Evolutionary conservation across 2,329 filamentous ascomycete species (phyloP).

Genomic region (Neodidymelliopsis sp.): DNA sequence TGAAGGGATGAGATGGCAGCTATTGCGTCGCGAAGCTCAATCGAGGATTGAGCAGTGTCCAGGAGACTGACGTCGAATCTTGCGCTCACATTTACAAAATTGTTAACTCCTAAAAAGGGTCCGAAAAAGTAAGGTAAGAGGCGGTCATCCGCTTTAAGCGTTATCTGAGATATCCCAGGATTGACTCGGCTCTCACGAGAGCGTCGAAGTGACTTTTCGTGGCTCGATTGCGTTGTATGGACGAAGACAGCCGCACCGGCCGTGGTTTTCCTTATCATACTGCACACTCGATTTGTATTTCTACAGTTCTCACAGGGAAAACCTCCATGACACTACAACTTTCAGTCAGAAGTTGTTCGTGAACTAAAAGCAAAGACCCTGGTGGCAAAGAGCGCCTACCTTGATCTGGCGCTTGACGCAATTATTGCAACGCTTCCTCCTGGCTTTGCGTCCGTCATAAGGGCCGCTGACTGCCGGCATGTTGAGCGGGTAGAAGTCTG

Average conservation of each 20-base stretch:
- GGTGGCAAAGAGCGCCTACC: too few relatives aligned
- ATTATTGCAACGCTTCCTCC: conserved; percentile 34
- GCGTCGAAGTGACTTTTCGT: neutral
- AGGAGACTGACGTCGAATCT: conserved; percentile 21
- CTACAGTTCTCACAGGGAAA: conserved; percentile 32
- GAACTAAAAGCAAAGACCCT: too few relatives aligned
- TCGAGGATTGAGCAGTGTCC: conserved; percentile 18
- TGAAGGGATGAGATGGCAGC: conserved; percentile 29
- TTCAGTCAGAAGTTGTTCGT: neutral
- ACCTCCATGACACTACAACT: conserved; percentile 32
- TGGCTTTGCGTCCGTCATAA: conserved; percentile 38
- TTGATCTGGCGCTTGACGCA: conserved; percentile 39
- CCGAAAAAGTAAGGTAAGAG: conserved; percentile 33
- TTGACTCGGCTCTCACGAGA: neutral
- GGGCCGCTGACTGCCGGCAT: conserved; percentile 33
- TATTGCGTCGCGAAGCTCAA: conserved; percentile 29
- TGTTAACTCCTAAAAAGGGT: conserved; percentile 34
- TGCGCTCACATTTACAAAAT: conserved; percentile 16
- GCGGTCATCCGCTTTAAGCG: neutral
- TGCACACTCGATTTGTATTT: conserved; percentile 25
- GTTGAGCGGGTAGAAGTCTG: too few relatives aligned
- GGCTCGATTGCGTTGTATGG: conserved; percentile 2
- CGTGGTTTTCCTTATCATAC: conserved; percentile 6
- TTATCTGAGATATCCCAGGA: neutral
- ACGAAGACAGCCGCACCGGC: conserved; percentile 27